A percentile compares a stretch with the other conserved stretches of the same genome.
phyloP scores from a whole-genome alignment of 352 stramenopile genomes.

The Phytophthora uliginosa region DNA sequence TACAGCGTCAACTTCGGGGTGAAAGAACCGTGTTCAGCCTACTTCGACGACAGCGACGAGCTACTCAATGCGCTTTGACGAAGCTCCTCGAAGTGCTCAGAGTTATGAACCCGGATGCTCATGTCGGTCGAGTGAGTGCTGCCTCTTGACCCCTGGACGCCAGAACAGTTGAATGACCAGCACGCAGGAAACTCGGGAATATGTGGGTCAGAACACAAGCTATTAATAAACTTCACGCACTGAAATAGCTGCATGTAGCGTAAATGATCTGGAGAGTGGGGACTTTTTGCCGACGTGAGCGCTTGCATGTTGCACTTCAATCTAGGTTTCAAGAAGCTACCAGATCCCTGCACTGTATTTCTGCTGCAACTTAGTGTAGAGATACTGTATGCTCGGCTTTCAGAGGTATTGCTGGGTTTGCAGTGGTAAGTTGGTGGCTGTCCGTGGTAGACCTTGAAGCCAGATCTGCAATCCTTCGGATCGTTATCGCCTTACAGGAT shows the following conservation, averaged over 20 bases:
- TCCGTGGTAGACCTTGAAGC: too few species aligned
- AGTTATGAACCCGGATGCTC: slow-evolving; percentile 85
- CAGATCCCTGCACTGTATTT: too few species aligned
- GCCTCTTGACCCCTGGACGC: not conserved
- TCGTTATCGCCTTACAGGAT: too few species aligned
- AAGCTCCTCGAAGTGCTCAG: slow-evolving; percentile 78
- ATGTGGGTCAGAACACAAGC: not conserved
- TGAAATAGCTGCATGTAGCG: not conserved
- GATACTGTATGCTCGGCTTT: too few species aligned
- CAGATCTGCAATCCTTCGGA: too few species aligned
- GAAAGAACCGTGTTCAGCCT: slow-evolving; percentile 18
- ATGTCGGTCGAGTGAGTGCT: slow-evolving; percentile 28
- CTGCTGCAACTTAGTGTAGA: too few species aligned
- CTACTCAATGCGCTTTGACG: slow-evolving; percentile 60
- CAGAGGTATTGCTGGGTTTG: too few species aligned
- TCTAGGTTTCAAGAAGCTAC: too few species aligned
- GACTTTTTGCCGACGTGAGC: not conserved
- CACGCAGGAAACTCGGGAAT: not conserved
- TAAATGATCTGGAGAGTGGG: not conserved
- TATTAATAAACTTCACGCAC: not conserved
- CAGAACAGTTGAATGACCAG: not conserved
- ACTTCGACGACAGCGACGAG: slow-evolving; percentile 40
- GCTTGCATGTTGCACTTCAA: too few species aligned
- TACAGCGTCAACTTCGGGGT: not conserved
- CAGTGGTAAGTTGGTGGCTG: too few species aligned